Evolutionary conservation across 176 grass and related monocot genomes (phyloP).

Genomic region (Bonia amplexicaulis): DNA sequence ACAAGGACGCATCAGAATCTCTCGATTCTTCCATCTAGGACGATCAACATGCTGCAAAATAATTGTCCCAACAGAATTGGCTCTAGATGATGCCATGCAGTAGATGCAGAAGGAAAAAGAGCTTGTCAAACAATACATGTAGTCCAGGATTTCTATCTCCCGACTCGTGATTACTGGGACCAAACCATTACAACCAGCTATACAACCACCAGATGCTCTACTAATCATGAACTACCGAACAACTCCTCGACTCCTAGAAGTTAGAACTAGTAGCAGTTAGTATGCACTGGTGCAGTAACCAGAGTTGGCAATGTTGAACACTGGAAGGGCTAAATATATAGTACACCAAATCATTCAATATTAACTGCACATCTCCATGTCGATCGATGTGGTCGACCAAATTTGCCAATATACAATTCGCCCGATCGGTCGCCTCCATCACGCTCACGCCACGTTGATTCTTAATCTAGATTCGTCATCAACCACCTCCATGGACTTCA

Average conservation of each 20-base stretch:
- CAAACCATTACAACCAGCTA: background rate
- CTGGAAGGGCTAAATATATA: too few species aligned
- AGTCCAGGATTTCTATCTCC: background rate
- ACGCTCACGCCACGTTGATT: background rate
- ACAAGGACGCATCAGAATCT: background rate
- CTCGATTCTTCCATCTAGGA: background rate
- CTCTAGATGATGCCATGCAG: background rate
- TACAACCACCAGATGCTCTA: background rate
- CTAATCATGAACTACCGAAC: background rate
- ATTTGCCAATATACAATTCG: background rate
- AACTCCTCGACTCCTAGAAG: background rate
- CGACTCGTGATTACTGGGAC: background rate
- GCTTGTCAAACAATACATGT: background rate
- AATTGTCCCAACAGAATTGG: background rate
- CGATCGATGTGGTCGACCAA: background rate
- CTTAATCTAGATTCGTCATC: background rate
- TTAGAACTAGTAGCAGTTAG: background rate
- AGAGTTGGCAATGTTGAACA: background rate
- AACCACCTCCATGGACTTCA: too few species aligned
- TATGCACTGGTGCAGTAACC: background rate
- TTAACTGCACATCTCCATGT: slow-evolving; percentile 12
- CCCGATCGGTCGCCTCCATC: background rate
- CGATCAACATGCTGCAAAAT: background rate
- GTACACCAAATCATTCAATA: background rate
- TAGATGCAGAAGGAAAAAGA: background rate